Percentiles rank a stretch among this genome's conserved stretches.
These are phyloP conservation scores for Hibiscus syriacus DNA, from an alignment of 345 rosid species.

Conservation along the genomic window DNA sequence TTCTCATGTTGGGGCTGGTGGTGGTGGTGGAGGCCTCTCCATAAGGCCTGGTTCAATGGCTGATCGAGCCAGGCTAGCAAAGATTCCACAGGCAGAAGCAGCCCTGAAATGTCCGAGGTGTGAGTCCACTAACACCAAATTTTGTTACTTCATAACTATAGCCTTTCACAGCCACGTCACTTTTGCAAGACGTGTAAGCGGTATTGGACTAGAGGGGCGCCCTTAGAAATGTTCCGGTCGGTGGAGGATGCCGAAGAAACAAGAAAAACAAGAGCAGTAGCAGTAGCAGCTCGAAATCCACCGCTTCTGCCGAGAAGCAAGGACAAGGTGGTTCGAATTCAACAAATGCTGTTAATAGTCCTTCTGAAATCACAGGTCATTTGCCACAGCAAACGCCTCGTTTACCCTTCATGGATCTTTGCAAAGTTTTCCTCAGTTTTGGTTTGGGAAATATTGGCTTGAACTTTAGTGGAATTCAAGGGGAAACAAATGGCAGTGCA, in stretches of 20 bases:
- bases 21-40: constrained; percentile 25
- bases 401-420: constrained; percentile 47
- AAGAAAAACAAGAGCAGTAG: constrained; percentile 53
- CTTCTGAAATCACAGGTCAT: constrained; percentile 36
- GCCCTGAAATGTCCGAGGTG: constrained; percentile 73
- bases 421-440: constrained; percentile 33
- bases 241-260: constrained; percentile 70
- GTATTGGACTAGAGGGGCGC: constrained; percentile 85
- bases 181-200: constrained; percentile 77
- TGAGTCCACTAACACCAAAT: constrained; percentile 66
- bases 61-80: constrained; percentile 63
- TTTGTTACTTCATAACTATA: constrained; percentile 81
- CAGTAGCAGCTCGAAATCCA: constrained; percentile 27
- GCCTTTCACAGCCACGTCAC: constrained; percentile 71
- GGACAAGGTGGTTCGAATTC: constrained; percentile 27
- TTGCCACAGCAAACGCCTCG: too few relatives aligned
- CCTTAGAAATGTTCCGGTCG: constrained; percentile 68
- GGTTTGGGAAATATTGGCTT: constrained; percentile 45
- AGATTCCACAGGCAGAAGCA: constrained; percentile 45
- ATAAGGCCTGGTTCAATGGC: constrained; percentile 65
- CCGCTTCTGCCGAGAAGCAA: constrained; percentile 24
- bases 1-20: constrained; percentile 16
- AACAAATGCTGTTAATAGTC: constrained; percentile 17
- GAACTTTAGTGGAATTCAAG: constrained; percentile 36
- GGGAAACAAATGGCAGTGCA: too few relatives aligned